Conservation (phyloP, 768 basidiomycete genomes). For the Leccinum subtestaceum region DNA sequence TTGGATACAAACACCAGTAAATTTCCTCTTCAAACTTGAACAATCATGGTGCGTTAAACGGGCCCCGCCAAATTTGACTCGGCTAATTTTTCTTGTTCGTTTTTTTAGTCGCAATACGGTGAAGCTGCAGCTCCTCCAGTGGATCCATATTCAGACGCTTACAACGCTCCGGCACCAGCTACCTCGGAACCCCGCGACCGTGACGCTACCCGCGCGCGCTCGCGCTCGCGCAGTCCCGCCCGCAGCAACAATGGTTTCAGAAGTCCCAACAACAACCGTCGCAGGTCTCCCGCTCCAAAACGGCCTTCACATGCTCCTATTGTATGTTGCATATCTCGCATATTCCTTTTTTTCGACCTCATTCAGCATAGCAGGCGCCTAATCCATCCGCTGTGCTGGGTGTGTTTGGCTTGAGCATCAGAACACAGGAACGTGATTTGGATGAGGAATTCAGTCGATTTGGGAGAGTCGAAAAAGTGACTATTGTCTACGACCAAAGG, state of each 20-base stretch:
- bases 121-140: constrained; percentile 56
- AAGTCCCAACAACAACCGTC: constrained; percentile 54
- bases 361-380: constrained; percentile 65
- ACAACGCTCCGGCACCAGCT: constrained; percentile 60
- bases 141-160: constrained; percentile 83
- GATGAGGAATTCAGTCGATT: constrained; percentile 91
- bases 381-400: constrained; percentile 88
- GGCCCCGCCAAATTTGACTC: not conserved
- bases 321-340: constrained; percentile 42
- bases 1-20: constrained; percentile 46
- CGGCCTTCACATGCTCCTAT: constrained; percentile 71
- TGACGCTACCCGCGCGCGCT: constrained; percentile 62
- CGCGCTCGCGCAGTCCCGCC: constrained; percentile 70
- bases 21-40: constrained; percentile 44
- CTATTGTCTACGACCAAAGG: constrained; percentile 94
- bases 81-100: constrained; percentile 6
- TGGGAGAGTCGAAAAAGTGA: constrained; percentile 91
- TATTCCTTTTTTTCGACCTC: constrained; percentile 22
- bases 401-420: constrained; percentile 97
- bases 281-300: constrained; percentile 58
- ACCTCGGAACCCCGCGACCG: constrained; percentile 48
- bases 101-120: constrained; percentile 53
- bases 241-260: constrained; percentile 52
- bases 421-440: constrained; percentile 89
- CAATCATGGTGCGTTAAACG: constrained; percentile 60